Evolutionary conservation across 78 protist genomes (phyloP).

Genomic region (Abeoforma whisleri): DNA sequence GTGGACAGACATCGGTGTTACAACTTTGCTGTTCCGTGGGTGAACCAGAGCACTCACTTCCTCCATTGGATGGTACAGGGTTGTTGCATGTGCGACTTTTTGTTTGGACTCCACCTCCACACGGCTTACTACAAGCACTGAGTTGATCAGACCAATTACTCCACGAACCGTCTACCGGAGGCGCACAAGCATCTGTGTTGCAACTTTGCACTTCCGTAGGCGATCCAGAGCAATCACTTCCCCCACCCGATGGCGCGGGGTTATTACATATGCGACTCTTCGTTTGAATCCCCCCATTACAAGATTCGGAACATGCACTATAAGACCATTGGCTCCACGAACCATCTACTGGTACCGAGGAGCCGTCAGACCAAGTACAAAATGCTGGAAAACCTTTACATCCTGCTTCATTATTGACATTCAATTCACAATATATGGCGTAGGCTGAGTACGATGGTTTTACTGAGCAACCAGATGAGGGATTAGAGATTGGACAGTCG

Average conservation of each 20-base stretch:
- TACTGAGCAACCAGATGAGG: too few species aligned
- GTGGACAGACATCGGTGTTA: too few species aligned
- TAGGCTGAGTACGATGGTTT: too few species aligned
- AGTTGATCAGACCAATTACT: not conserved
- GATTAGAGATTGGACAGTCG: too few species aligned
- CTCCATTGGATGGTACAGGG: not conserved
- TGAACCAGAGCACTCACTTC: not conserved
- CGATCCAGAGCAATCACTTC: not conserved
- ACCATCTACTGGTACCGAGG: not conserved
- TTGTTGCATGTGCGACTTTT: not conserved
- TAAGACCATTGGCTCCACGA: not conserved
- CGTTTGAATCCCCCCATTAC: not conserved
- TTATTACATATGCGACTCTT: not conserved
- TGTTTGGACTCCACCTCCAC: not conserved
- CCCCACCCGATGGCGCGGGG: not conserved
- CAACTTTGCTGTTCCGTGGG: too few species aligned
- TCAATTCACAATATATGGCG: too few species aligned
- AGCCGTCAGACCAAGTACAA: too few species aligned
- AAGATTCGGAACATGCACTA: not conserved
- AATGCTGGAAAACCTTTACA: too few species aligned
- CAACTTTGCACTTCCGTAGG: too few species aligned
- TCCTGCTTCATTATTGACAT: too few species aligned
- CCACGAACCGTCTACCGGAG: slow-evolving; percentile 1
- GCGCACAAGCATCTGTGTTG: too few species aligned
- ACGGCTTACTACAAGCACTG: not conserved